A percentile compares a stretch with the other conserved stretches of the same genome.
Conservation (phyloP, 1,139 yeast genomes). For the Fermentozyma sake region DNA sequence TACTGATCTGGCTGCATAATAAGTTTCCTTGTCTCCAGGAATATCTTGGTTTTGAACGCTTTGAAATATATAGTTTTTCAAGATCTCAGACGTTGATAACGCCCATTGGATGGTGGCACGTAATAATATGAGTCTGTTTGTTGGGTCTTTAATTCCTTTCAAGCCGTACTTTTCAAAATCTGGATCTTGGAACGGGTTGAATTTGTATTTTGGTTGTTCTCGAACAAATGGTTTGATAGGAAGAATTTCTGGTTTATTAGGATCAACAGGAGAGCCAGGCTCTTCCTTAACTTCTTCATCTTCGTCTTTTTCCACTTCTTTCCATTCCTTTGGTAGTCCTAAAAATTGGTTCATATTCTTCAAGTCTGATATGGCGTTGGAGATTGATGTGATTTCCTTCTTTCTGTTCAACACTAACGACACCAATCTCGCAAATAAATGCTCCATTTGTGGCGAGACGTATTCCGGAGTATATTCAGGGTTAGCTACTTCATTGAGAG, state of each 20-base stretch:
- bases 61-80: constrained; percentile 33
- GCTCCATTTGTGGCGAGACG: constrained; percentile 32
- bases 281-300: constrained; percentile 12
- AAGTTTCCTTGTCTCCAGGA: constrained; percentile 44
- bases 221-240: constrained; percentile 5
- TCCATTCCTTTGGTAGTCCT: constrained; percentile 20
- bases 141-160: constrained; percentile 36
- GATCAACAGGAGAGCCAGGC: constrained; percentile 30
- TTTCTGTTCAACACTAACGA: constrained; percentile 40
- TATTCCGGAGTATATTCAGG: constrained; percentile 6
- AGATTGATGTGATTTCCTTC: constrained; percentile 25
- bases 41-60: constrained; percentile 34
- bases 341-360: constrained; percentile 23
- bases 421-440: constrained; percentile 31
- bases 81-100: constrained; percentile 36
- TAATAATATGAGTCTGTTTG: constrained; percentile 43
- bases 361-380: constrained; percentile 38
- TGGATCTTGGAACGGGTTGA: constrained; percentile 31
- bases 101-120: constrained; percentile 50
- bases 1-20: constrained; percentile 37
- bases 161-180: constrained; percentile 44
- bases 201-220: constrained; percentile 6
- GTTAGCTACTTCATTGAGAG: not conserved
- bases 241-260: constrained; percentile 33
- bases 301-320: constrained; percentile 8